A percentile compares a stretch with the other conserved stretches of the same genome.
These are phyloP conservation scores for Cyberlindnera veronae DNA, from an alignment of 805 yeast genomes.

Conservation along the genomic window DNA sequence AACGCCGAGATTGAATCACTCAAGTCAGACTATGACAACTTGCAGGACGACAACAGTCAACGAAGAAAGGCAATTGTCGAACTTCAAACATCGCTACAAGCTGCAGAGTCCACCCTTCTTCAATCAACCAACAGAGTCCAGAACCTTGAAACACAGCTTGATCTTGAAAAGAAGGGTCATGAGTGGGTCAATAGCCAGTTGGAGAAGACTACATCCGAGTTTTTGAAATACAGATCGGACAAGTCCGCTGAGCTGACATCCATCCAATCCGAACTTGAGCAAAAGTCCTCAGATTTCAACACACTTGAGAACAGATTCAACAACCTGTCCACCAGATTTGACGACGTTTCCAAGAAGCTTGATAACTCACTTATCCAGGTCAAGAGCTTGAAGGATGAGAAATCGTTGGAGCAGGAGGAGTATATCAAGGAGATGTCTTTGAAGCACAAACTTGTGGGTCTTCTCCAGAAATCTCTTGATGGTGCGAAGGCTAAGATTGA, in stretches of 20 bases:
- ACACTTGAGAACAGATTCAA: slow-evolving; percentile 28
- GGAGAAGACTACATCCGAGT: slow-evolving; percentile 30
- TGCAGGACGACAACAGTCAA: slow-evolving; percentile 34
- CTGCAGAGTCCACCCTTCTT: background rate
- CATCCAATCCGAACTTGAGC: slow-evolving; percentile 30
- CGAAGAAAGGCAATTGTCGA: slow-evolving; percentile 40
- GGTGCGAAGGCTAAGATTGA: slow-evolving; percentile 50
- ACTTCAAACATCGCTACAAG: slow-evolving; percentile 34
- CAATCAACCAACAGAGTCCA: slow-evolving; percentile 25
- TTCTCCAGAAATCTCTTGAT: slow-evolving; percentile 50
- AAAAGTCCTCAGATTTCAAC: slow-evolving; percentile 29
- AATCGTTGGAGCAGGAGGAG: slow-evolving; percentile 42
- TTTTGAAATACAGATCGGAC: slow-evolving; percentile 27
- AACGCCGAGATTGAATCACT: slow-evolving; percentile 34
- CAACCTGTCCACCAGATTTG: slow-evolving; percentile 33
- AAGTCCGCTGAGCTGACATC: slow-evolving; percentile 26
- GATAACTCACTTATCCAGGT: slow-evolving; percentile 43
- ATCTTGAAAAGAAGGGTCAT: slow-evolving; percentile 37
- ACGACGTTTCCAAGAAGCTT: slow-evolving; percentile 35
- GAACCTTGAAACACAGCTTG: slow-evolving; percentile 39
- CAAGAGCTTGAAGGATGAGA: slow-evolving; percentile 44
- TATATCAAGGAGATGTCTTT: slow-evolving; percentile 54
- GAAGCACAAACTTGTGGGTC: slow-evolving; percentile 57
- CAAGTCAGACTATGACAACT: slow-evolving; percentile 36
- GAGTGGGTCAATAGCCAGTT: slow-evolving; percentile 41